phyloP scores from a whole-genome alignment of 2,329 filamentous ascomycete species.

The Clonostachys solani region DNA sequence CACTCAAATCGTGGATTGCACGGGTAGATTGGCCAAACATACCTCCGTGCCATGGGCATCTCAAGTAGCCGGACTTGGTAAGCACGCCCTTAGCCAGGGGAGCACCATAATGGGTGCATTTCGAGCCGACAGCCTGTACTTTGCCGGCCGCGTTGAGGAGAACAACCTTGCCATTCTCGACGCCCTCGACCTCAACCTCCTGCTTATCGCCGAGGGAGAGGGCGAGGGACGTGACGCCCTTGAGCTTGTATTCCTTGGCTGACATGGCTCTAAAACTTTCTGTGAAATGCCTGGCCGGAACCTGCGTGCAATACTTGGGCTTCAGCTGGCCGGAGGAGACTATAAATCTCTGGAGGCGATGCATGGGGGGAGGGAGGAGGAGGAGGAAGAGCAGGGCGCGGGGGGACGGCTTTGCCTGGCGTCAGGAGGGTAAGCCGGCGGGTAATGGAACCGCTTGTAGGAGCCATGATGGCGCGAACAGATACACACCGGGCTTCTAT shows the following conservation, averaged over 20 bases:
- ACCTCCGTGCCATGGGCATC: slow-evolving; percentile 97
- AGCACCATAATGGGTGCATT: slow-evolving; percentile 90
- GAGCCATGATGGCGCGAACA: no score
- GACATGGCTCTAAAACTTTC: no score
- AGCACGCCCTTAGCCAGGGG: slow-evolving; percentile 84
- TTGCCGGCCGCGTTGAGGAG: slow-evolving; percentile 75
- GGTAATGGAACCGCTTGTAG: no score
- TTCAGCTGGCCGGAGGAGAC: no score
- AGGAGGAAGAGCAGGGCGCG: no score
- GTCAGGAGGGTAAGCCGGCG: no score
- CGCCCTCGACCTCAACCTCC: slow-evolving; percentile 85
- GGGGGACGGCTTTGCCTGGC: no score
- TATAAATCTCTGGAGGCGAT: no score
- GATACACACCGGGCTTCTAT: no score
- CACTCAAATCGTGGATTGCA: background rate
- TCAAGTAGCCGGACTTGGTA: slow-evolving; percentile 75
- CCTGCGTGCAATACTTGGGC: no score
- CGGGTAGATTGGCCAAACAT: slow-evolving; percentile 14
- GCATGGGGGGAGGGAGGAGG: no score
- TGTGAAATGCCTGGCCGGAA: no score
- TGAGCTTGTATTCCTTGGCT: slow-evolving; percentile 61
- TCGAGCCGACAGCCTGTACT: slow-evolving; percentile 75
- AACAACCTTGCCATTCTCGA: slow-evolving; percentile 82
- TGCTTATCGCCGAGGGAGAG: slow-evolving; percentile 79
- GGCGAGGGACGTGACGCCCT: slow-evolving; percentile 69